Base-by-base conservation (phyloP, 1,139 yeast species). In the Lodderomyces theae region DNA sequence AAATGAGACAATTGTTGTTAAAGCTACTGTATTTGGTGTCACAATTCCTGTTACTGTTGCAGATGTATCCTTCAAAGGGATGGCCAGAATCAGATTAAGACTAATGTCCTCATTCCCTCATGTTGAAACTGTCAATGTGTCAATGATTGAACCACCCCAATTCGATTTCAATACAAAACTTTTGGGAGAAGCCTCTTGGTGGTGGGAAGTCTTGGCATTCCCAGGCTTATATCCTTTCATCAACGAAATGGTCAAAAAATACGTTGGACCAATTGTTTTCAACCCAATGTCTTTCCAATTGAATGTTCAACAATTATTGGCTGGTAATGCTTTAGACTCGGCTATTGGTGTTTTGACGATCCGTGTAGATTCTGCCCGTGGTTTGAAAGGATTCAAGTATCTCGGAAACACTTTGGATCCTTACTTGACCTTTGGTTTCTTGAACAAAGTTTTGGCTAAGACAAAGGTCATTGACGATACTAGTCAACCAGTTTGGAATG, bases 71-170 rank as follows among this genome's bases (percentile, higher is more conserved):
- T 79, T 83, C 52, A 74, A 70, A 42, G 90, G 86, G 7, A 68
- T 79, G 48, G 77, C 84, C 42, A 79, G 97, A 61, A 77, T 92
- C 41, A 77, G 97, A 56, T 63, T 92, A 59, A 85, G 92, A 71
- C 81, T 92, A 82, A 90, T 87, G 84, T 63, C 88, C 2, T 74
- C 88, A 5, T 89, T 86, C 64, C 98, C 98, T 4, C 97, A 92
- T 62, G 71, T 92, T 48, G 95, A 92, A 61, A 89, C 96, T 2
- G 81, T 89, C 16, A 92, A 86, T 57, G 79, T 90, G 25, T 82
- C 95, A 17, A 69, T 92, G 52, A 66, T 89, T 61, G 92, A 87
- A 46, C 82, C 95, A 29, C 97, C 97, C 15, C 74, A 80, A 49
- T 80, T 89, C 60, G 98, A 92, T 61, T 92, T 89, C 60, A 77